Evolutionary conservation across 106 monocot genomes (phyloP).

Genomic region (Acorus calamus): DNA sequence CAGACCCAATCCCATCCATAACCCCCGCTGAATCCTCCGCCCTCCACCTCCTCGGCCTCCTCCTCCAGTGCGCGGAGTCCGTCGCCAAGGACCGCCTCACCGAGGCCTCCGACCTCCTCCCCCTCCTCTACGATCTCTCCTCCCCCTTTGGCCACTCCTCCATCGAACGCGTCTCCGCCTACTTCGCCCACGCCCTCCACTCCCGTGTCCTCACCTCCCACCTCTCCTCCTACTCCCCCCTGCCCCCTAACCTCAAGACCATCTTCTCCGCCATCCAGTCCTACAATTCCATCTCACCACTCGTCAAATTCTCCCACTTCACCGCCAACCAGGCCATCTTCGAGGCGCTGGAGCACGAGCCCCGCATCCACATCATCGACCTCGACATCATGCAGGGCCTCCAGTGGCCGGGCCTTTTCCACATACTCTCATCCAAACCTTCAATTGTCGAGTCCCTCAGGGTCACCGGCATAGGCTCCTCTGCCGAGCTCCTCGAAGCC

Average conservation of each 20-base stretch:
- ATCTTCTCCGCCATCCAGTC: slow-evolving; percentile 37
- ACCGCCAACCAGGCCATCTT: slow-evolving; percentile 79
- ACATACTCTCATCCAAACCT: slow-evolving; percentile 24
- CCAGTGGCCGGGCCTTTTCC: slow-evolving; percentile 40
- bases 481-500: slow-evolving; percentile 25
- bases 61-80: slow-evolving; percentile 52
- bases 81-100: slow-evolving; percentile 21
- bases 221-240: slow-evolving; percentile 16
- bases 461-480: slow-evolving; percentile 23
- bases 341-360: slow-evolving; percentile 29
- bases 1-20: background rate
- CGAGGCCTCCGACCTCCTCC: slow-evolving; percentile 29
- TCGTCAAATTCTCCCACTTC: slow-evolving; percentile 81
- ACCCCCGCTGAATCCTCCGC: background rate
- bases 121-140: slow-evolving; percentile 34
- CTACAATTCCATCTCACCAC: slow-evolving; percentile 48
- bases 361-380: slow-evolving; percentile 15
- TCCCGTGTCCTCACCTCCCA: slow-evolving; percentile 16
- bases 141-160: slow-evolving; percentile 52
- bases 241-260: slow-evolving; percentile 1
- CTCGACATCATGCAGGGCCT: slow-evolving; percentile 30
- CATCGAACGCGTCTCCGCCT: slow-evolving; percentile 54
- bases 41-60: slow-evolving; percentile 43
- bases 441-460: slow-evolving; percentile 11
- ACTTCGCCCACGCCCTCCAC: slow-evolving; percentile 58